A percentile compares a stretch with the other conserved stretches of the same genome.
Conservation (phyloP, 192 early-diverging fungal species). For the Backusella sp. region DNA sequence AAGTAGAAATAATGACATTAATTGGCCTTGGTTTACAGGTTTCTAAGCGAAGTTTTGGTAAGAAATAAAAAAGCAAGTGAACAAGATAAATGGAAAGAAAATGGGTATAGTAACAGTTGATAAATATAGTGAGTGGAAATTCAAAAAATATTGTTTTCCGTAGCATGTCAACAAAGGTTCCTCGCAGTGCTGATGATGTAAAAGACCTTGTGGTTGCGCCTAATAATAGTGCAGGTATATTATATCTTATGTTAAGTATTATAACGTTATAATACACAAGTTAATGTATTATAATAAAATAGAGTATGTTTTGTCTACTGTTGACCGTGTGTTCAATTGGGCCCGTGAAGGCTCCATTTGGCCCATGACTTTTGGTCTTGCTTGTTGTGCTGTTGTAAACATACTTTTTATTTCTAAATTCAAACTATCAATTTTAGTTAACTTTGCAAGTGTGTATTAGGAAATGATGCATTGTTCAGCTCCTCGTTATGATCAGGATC, state of each 20-base stretch:
- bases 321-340: constrained; percentile 94
- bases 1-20: no score
- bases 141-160: constrained; percentile 10
- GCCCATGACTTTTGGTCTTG: constrained; percentile 86
- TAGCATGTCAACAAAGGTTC: constrained; percentile 31
- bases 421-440: not conserved
- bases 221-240: constrained; percentile 38
- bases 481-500: constrained; percentile 93
- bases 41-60: constrained; percentile 31
- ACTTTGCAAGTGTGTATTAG: constrained; percentile 23
- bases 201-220: constrained; percentile 29
- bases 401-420: not conserved
- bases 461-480: constrained; percentile 99
- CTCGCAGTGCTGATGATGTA: constrained; percentile 28
- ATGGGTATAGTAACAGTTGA: not conserved
- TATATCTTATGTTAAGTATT: not conserved
- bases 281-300: not conserved
- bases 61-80: not conserved
- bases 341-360: constrained; percentile 88
- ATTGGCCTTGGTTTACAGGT: constrained; percentile 16
- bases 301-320: constrained; percentile 85
- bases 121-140: not conserved
- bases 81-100: not conserved
- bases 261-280: not conserved
- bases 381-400: constrained; percentile 82